phyloP scores from a whole-genome alignment of 2,329 filamentous ascomycete genomes.

The Arachnomyces sp. region DNA sequence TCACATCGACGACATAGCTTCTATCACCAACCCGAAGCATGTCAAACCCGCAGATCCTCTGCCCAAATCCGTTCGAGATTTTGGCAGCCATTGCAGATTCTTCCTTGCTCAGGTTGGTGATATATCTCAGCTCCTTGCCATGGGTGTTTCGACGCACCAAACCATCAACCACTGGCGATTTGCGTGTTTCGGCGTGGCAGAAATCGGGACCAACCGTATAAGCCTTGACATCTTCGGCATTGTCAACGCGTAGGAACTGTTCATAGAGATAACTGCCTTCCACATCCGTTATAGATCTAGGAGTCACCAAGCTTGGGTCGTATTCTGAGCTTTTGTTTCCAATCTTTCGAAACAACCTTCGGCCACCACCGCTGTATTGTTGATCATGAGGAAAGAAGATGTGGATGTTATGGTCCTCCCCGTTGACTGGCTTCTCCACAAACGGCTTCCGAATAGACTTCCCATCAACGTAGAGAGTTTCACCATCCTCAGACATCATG shows the following conservation, averaged over 20 bases:
- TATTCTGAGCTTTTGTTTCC: slow-evolving; percentile 99
- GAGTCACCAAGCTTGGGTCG: slow-evolving; percentile 66
- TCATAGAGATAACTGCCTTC: slow-evolving; percentile 90
- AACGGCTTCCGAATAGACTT: slow-evolving; percentile 79
- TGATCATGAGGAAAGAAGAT: slow-evolving; percentile 79
- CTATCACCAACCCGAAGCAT: slow-evolving; percentile 78
- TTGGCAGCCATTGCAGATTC: slow-evolving; percentile 82
- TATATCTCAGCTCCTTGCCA: slow-evolving; percentile 92
- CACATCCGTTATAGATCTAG: slow-evolving; percentile 73
- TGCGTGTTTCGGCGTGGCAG: slow-evolving; percentile 94
- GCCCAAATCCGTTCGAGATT: slow-evolving; percentile 86
- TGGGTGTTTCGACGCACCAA: slow-evolving; percentile 93
- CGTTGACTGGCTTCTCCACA: slow-evolving; percentile 96
- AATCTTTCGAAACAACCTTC: slow-evolving; percentile 90
- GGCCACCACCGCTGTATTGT: slow-evolving; percentile 76
- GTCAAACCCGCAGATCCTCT: slow-evolving; percentile 93
- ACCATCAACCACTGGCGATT: slow-evolving; percentile 94
- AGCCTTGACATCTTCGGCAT: slow-evolving; percentile 95
- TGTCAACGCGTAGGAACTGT: slow-evolving; percentile 92
- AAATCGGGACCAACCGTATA: slow-evolving; percentile 92
- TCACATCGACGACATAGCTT: slow-evolving; percentile 97
- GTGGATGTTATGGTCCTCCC: slow-evolving; percentile 97
- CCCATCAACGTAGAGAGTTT: slow-evolving; percentile 83
- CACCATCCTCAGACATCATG: slow-evolving; percentile 81
- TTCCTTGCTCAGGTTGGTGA: slow-evolving; percentile 72